These are phyloP conservation scores for Euphorbia pulcherrima DNA, from an alignment of 345 rosid genomes.

Conservation along the genomic window DNA sequence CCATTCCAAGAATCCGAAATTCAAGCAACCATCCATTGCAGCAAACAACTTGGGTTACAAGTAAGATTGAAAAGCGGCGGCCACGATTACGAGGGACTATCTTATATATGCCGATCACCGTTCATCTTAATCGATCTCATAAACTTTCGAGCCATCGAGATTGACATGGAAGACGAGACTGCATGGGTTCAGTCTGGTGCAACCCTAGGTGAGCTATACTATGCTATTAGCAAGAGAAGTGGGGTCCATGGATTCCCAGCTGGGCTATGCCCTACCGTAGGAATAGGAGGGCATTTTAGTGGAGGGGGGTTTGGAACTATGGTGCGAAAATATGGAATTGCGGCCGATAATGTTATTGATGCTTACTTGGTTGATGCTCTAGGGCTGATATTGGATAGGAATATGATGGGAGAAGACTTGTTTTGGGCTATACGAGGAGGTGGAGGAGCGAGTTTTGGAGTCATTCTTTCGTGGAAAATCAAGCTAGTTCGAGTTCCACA, in stretches of 20 bases:
- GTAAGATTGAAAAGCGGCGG: constrained; percentile 20
- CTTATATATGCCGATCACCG: constrained; percentile 5
- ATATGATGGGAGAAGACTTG: constrained; percentile 24
- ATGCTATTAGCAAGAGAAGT: constrained; percentile 19
- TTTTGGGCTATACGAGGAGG: constrained; percentile 30
- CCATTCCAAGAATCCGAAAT: constrained; percentile 22
- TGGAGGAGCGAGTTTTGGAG: constrained; percentile 29
- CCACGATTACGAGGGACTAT: constrained; percentile 28
- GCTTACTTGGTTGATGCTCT: constrained; percentile 21
- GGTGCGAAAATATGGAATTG: constrained; percentile 25
- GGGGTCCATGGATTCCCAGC: constrained; percentile 23
- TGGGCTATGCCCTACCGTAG: constrained; percentile 25
- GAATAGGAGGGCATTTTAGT: constrained; percentile 23
- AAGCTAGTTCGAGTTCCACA: constrained; percentile 21
- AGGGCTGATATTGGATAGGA: constrained; percentile 18
- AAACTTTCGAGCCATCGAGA: constrained; percentile 15
- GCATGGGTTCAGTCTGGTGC: constrained; percentile 26
- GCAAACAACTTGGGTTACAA: constrained; percentile 8
- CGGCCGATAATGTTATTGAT: constrained; percentile 21
- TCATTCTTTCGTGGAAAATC: constrained; percentile 21
- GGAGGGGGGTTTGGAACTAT: constrained; percentile 25
- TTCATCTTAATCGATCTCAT: constrained; percentile 19
- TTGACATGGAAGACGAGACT: constrained; percentile 15
- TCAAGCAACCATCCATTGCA: constrained; percentile 19
- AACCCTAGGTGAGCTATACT: constrained; percentile 25